Evolutionary conservation across 148 eudicot genomes (phyloP).

Genomic region (Selenicereus undatus): DNA sequence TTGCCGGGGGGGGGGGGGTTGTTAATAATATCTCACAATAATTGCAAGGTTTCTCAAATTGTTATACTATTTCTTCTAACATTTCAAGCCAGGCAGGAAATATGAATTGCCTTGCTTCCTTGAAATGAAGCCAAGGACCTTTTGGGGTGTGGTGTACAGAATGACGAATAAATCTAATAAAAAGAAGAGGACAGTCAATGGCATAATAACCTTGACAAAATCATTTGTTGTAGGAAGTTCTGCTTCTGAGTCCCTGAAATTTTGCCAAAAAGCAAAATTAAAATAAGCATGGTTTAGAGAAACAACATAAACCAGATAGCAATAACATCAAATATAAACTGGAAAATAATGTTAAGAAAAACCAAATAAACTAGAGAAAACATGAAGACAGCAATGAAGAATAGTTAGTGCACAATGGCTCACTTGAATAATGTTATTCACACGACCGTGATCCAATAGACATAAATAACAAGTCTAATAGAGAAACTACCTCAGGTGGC

Average conservation of each 20-base stretch:
- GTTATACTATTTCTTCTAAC: too few species aligned
- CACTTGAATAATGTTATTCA: neutral
- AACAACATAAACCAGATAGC: neutral
- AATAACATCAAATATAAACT: neutral
- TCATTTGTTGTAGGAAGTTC: slow-evolving; percentile 45
- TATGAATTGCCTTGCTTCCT: too few species aligned
- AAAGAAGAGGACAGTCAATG: slow-evolving; percentile 1
- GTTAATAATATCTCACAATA: too few species aligned
- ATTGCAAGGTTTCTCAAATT: too few species aligned
- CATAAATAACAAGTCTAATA: neutral
- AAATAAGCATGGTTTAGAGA: neutral
- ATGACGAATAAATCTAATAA: neutral
- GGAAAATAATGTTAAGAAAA: neutral
- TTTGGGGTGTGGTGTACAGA: too few species aligned
- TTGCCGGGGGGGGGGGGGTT: too few species aligned
- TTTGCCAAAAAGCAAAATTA: neutral
- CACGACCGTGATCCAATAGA: neutral
- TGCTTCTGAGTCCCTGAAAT: slow-evolving; percentile 52
- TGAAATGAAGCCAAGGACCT: too few species aligned
- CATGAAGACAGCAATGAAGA: neutral
- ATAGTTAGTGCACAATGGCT: neutral
- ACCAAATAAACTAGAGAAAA: neutral
- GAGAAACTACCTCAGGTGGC: neutral
- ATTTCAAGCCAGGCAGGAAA: too few species aligned
- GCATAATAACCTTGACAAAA: slow-evolving; percentile 52